Conservation (phyloP, 768 basidiomycete species). For the Russula brevipes region DNA sequence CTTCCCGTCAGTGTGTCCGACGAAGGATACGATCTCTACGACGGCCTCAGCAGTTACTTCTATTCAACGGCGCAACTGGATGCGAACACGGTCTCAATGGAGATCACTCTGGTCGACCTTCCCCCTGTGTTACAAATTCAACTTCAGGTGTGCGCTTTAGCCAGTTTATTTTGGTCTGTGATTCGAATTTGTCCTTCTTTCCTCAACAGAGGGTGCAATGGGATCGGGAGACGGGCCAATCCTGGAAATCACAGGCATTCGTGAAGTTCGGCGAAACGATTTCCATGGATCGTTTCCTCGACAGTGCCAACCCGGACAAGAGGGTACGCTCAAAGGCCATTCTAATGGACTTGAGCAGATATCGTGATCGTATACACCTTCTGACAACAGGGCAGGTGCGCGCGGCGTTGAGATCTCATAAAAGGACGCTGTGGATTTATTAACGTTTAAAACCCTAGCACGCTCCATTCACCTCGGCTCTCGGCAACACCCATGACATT, state of each 20-base stretch:
- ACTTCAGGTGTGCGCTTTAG: constrained; percentile 61
- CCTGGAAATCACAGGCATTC: constrained; percentile 95
- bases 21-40: constrained; percentile 87
- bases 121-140: constrained; percentile 94
- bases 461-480: constrained; percentile 51
- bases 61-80: constrained; percentile 85
- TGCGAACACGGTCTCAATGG: constrained; percentile 82
- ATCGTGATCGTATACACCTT: constrained; percentile 61
- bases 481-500: constrained; percentile 55
- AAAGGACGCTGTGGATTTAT: neutral
- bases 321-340: constrained; percentile 65
- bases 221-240: constrained; percentile 83
- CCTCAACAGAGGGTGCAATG: constrained; percentile 78
- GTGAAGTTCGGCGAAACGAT: constrained; percentile 85
- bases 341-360: constrained; percentile 56
- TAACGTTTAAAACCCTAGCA: constrained; percentile 40
- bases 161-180: neutral
- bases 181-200: constrained; percentile 18
- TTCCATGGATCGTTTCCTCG: constrained; percentile 88
- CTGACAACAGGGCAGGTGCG: constrained; percentile 70
- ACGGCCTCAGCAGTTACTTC: constrained; percentile 88
- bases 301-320: constrained; percentile 65
- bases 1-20: constrained; percentile 90
- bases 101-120: constrained; percentile 76
- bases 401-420: neutral